These are phyloP conservation scores for Phalaenopsis equestris DNA, from an alignment of 106 monocot species.

Conservation along the genomic window DNA sequence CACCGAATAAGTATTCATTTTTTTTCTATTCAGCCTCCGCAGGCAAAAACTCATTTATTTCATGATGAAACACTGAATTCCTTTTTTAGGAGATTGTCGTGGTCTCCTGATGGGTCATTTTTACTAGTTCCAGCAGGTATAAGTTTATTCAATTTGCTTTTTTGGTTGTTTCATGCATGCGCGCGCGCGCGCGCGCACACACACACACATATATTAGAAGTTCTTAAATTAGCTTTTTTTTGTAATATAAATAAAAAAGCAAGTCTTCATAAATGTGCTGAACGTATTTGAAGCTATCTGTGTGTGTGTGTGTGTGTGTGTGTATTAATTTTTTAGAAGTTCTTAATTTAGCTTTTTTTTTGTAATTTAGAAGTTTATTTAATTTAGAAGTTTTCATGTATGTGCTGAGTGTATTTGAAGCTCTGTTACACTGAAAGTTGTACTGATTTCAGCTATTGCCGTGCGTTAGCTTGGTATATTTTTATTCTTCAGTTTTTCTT, in stretches of 20 bases:
- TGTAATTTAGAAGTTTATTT: too few relatives aligned
- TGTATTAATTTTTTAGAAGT: not conserved
- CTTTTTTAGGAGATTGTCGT: conserved; percentile 79
- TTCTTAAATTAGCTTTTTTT: not conserved
- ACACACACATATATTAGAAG: too few relatives aligned
- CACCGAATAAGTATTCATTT: not conserved
- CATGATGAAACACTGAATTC: conserved; percentile 96
- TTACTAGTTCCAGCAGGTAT: conserved; percentile 85
- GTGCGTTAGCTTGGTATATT: too few relatives aligned
- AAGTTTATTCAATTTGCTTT: not conserved
- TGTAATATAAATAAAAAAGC: not conserved
- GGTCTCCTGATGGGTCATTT: conserved; percentile 98
- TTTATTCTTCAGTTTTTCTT: not conserved
- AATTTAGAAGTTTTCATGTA: not conserved
- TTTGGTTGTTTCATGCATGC: not conserved
- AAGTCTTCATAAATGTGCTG: not conserved
- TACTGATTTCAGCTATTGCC: too few relatives aligned
- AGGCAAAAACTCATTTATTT: conserved; percentile 61
- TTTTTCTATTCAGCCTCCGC: conserved; percentile 23
- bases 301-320: not conserved
- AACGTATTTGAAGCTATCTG: not conserved
- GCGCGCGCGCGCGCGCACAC: too few relatives aligned
- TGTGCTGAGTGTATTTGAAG: not conserved
- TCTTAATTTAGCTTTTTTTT: not conserved
- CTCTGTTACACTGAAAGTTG: too few relatives aligned